Percentiles rank a stretch among this genome's conserved stretches.
Evolutionary conservation across 257 asterid species (phyloP).

Genomic region (Capsicum rhomboideum): DNA sequence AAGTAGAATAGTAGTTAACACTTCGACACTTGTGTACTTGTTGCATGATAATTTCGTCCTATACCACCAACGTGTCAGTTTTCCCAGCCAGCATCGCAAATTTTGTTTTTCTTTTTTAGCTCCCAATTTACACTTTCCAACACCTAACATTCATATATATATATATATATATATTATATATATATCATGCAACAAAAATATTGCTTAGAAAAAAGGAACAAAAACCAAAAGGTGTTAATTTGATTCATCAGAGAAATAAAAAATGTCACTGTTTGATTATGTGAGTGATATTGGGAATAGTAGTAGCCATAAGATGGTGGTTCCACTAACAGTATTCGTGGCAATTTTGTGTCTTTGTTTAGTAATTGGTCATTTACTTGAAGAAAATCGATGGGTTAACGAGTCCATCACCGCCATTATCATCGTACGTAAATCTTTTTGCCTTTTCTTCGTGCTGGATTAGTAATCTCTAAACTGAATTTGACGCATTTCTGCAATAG

Average conservation of each 20-base stretch:
- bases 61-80: no score
- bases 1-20: no score
- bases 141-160: no score
- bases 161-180: no score
- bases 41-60: no score
- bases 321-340: conserved; percentile 29
- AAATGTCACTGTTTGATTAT: conserved; percentile 1
- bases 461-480: background rate
- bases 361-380: conserved; percentile 31
- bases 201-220: no score
- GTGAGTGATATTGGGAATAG: background rate
- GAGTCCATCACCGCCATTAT: conserved; percentile 43
- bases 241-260: background rate
- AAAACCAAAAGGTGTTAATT: background rate
- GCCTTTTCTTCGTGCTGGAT: background rate
- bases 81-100: no score
- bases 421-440: conserved; percentile 10
- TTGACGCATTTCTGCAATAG: no score
- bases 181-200: background rate
- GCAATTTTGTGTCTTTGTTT: conserved; percentile 37
- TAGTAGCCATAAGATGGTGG: conserved; percentile 17
- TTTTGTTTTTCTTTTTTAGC: no score
- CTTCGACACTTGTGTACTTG: no score
- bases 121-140: no score
- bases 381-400: conserved; percentile 40